Base-by-base conservation (phyloP, 352 stramenopile species). In the Globisporangium perplexum region DNA sequence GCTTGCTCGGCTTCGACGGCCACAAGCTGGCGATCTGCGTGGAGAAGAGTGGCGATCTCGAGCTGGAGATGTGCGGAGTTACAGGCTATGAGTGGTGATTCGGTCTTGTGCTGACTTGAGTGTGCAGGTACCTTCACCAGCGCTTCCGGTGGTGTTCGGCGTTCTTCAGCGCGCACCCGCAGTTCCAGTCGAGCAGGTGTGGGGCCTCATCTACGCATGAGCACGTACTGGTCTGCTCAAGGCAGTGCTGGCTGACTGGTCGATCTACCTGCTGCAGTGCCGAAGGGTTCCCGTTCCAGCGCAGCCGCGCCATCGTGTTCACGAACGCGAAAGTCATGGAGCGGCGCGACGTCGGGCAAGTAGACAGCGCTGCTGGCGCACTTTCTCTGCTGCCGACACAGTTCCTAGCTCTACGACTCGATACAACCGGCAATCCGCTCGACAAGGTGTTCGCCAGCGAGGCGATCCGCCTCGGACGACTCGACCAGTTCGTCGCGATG, bases 311-410 rank as follows among this genome's bases (percentile, higher is more conserved):
- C 18, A 23, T 88, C 44, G 47, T 62, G 46, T 84, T 89, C 49
- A 83, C 73, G 1, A 82, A 86, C 51, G 71, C 65, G 6, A 88
- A 85, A 48, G 44, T 85, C 4, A 46, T 85, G 54, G 74, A 88
- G 57, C 69, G 70, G 22, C 77, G 71, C 53, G 62, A 74, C 17
- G 26, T 72, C 7, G 50, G 65, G 23, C 51, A 5, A 23, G 17
- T 1, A 22, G 31, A 31, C 22, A 45, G 20, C 31, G 15, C 31
- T 8, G 18, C 23, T 1, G 48, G 6, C 14, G 30, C 39, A 43
- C 33, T 43, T 53, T 83, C 5, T 57, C 55, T 63, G 28, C 38
- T 83, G 6, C 72, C 77, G 23, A 84, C 66, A 10, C 30, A 64
- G 6, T 72, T 71, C 50, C 47, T 86, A 24, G 66, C 47, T 18